Evolutionary conservation across 768 basidiomycete species (phyloP).

Genomic region (Trametes sanguinea): DNA sequence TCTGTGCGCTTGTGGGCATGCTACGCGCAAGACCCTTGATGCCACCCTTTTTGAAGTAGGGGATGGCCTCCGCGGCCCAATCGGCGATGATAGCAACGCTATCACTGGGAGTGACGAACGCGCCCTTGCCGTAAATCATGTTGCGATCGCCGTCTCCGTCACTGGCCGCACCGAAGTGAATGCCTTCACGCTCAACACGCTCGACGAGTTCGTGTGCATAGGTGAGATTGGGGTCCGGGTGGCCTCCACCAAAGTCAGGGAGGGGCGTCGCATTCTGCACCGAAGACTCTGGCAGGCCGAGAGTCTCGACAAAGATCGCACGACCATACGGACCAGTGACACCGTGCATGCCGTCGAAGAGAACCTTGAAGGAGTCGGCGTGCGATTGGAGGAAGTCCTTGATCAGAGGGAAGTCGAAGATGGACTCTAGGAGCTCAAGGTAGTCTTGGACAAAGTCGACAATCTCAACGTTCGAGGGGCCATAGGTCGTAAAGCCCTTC

Average conservation of each 20-base stretch:
- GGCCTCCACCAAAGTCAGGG: conserved; percentile 96
- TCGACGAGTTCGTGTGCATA: conserved; percentile 96
- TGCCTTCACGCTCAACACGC: conserved; percentile 81
- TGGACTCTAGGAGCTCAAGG: conserved; percentile 74
- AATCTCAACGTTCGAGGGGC: conserved; percentile 82
- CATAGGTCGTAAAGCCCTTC: conserved; percentile 77
- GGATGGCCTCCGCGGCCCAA: conserved; percentile 84
- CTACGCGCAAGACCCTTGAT: conserved; percentile 94
- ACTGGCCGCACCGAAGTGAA: conserved; percentile 93
- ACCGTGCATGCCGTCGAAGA: conserved; percentile 95
- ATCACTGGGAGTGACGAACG: conserved; percentile 97
- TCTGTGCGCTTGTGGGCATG: conserved; percentile 97
- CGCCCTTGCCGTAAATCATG: conserved; percentile 99
- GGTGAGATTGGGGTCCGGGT: conserved; percentile 98
- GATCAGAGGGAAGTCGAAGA: conserved; percentile 96
- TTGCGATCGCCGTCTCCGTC: conserved; percentile 99
- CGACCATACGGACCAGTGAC: conserved; percentile 96
- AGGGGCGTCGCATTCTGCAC: conserved; percentile 90
- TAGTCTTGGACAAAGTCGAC: conserved; percentile 96
- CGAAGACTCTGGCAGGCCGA: conserved; percentile 77
- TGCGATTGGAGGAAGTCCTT: conserved; percentile 80
- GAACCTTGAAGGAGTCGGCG: conserved; percentile 70
- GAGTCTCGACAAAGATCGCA: conserved; percentile 80
- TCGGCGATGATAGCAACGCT: conserved; percentile 99
- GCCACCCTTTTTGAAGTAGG: conserved; percentile 88